Evolutionary conservation across 2,329 filamentous ascomycete species (phyloP).

Genomic region (Ceratocystis lukuohia): DNA sequence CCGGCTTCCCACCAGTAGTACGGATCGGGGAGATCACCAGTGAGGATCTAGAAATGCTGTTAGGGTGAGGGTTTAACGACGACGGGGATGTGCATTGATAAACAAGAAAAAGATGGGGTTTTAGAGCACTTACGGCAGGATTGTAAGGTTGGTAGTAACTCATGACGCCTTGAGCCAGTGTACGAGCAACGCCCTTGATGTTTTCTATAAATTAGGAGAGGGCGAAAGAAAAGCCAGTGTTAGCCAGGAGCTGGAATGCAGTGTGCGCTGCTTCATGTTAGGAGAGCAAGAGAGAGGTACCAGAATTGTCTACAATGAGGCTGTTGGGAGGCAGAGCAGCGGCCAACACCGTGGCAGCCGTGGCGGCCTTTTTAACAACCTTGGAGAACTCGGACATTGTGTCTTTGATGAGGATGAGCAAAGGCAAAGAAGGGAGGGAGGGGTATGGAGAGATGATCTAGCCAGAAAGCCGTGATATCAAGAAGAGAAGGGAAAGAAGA

Average conservation of each 20-base stretch:
- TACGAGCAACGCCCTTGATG: slow-evolving; percentile 46
- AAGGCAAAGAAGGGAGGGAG: neutral
- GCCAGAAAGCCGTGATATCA: neutral
- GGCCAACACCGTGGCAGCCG: slow-evolving; percentile 4
- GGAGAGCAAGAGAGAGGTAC: neutral
- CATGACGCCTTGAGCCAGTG: slow-evolving; percentile 48
- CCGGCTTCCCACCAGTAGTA: slow-evolving; percentile 59
- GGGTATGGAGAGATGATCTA: neutral
- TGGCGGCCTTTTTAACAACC: slow-evolving; percentile 8
- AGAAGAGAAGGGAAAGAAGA: neutral
- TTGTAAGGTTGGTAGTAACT: slow-evolving; percentile 50
- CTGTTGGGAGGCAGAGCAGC: slow-evolving; percentile 13
- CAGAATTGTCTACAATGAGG: slow-evolving; percentile 12
- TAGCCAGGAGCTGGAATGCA: neutral
- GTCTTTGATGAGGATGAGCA: neutral
- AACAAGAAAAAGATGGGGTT: neutral
- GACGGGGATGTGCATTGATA: slow-evolving; percentile 18
- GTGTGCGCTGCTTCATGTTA: neutral
- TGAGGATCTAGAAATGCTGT: neutral
- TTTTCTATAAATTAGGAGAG: slow-evolving; percentile 28
- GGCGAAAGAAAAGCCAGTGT: slow-evolving; percentile 28
- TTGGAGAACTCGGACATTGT: slow-evolving; percentile 15
- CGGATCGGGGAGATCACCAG: slow-evolving; percentile 50
- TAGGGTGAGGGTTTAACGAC: neutral
- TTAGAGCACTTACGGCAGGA: slow-evolving; percentile 8